phyloP scores from a whole-genome alignment of 371 early-diverging fungal genomes.

The Chytridium lagenaria region DNA sequence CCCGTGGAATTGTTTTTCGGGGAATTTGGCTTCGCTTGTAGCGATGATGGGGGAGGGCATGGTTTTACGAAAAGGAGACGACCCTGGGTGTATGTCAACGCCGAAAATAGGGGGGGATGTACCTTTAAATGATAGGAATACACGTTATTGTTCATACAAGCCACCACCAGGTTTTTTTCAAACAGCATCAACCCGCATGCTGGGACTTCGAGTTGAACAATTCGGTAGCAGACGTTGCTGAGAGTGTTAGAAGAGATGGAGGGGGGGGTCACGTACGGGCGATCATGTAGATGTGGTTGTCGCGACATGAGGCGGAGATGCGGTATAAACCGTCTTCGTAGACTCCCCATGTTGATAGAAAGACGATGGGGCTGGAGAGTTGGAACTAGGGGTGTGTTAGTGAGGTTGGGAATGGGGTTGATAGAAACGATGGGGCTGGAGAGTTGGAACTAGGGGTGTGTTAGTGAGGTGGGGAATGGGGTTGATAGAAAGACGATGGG shows the following conservation, averaged over 20 bases:
- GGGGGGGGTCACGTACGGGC: constrained; percentile 14
- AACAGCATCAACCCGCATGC: constrained; percentile 13
- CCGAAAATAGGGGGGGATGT: background rate
- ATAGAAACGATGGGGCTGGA: too few relatives aligned
- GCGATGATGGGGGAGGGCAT: constrained; percentile 17
- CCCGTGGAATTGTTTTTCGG: constrained; percentile 2
- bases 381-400: too few relatives aligned
- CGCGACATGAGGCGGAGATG: constrained; percentile 18
- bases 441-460: too few relatives aligned
- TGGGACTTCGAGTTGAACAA: constrained; percentile 7
- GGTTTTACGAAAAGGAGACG: background rate
- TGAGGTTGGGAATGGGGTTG: too few relatives aligned
- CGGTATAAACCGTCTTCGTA: constrained; percentile 16
- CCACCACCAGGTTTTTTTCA: constrained; percentile 14
- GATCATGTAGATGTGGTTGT: background rate
- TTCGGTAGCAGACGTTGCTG: constrained; percentile 7
- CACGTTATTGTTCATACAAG: constrained; percentile 16
- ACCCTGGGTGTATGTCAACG: too few relatives aligned
- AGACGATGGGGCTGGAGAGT: constrained; percentile 14
- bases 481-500: background rate
- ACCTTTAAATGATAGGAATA: constrained; percentile 17
- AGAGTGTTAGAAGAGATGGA: background rate
- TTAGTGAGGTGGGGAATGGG: background rate
- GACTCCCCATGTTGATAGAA: constrained; percentile 5
- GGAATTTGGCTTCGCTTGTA: background rate